Percentiles rank a stretch among this genome's conserved stretches.
Conservation (phyloP, 2,329 filamentous ascomycete genomes). For the Waltergamsia citrina region DNA sequence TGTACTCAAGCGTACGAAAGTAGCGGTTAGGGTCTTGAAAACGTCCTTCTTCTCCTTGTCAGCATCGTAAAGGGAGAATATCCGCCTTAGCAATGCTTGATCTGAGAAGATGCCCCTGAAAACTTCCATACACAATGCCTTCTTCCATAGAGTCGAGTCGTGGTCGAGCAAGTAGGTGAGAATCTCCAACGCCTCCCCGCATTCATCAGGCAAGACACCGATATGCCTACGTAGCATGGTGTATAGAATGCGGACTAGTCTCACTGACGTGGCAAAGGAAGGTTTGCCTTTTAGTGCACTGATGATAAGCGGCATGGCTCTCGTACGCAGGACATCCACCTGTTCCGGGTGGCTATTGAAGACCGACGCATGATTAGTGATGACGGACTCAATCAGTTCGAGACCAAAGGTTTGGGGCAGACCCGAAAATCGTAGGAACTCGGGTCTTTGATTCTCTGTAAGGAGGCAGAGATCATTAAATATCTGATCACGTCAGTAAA, state of each 20-base stretch:
- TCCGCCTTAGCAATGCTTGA: constrained; percentile 64
- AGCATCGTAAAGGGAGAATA: constrained; percentile 73
- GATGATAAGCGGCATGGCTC: constrained; percentile 77
- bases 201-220: constrained; percentile 64
- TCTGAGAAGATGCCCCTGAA: constrained; percentile 81
- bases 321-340: constrained; percentile 63
- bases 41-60: constrained; percentile 64
- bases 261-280: constrained; percentile 72
- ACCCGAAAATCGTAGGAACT: constrained; percentile 70
- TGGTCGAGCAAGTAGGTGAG: constrained; percentile 83
- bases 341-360: constrained; percentile 75
- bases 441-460: constrained; percentile 73
- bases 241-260: constrained; percentile 74
- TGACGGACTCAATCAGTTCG: constrained; percentile 83
- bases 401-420: constrained; percentile 77
- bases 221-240: constrained; percentile 74
- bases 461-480: constrained; percentile 86
- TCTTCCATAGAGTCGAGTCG: constrained; percentile 76
- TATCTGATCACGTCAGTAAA: constrained; percentile 40
- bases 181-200: constrained; percentile 71
- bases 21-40: constrained; percentile 72
- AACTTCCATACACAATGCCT: constrained; percentile 83
- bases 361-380: constrained; percentile 75
- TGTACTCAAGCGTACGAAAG: constrained; percentile 84
- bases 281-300: constrained; percentile 68